A percentile compares a stretch with the other conserved stretches of the same genome.
These are phyloP conservation scores for Penstemon newberryi DNA, from an alignment of 257 asterid genomes.

Conservation along the genomic window DNA sequence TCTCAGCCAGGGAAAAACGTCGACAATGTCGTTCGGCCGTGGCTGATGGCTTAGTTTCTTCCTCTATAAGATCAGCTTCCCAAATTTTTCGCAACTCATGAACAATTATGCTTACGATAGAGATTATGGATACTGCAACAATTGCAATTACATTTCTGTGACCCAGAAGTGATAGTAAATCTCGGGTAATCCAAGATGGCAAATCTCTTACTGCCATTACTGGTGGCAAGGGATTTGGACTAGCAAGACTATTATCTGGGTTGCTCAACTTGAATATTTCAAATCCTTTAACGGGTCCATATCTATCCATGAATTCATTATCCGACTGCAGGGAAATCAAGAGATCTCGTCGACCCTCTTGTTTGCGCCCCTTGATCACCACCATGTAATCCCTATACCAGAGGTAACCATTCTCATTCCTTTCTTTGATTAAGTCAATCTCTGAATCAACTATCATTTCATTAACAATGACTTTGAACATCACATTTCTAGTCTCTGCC, in stretches of 20 bases:
- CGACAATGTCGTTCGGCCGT: conserved; percentile 36
- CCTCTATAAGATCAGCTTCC: conserved; percentile 26
- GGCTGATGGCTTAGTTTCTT: conserved; percentile 27
- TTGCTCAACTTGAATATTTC: conserved; percentile 61
- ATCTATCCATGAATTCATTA: conserved; percentile 26
- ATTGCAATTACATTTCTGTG: conserved; percentile 34
- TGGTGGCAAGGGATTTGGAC: conserved; percentile 32
- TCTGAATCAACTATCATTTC: conserved; percentile 36
- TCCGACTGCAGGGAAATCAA: conserved; percentile 38
- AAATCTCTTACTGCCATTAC: not conserved
- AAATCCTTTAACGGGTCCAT: conserved; percentile 42
- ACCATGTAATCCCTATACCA: conserved; percentile 46
- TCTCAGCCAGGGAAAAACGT: conserved; percentile 44
- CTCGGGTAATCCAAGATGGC: conserved; percentile 2
- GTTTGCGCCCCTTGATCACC: conserved; percentile 45
- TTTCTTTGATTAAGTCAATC: conserved; percentile 37
- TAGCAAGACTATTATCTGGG: conserved; percentile 51
- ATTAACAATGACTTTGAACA: conserved; percentile 41
- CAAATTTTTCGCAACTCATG: conserved; percentile 30
- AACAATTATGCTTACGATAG: conserved; percentile 27
- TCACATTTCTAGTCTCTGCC: conserved; percentile 26
- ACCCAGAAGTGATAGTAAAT: conserved; percentile 5
- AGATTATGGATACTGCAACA: conserved; percentile 25
- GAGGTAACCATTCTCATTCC: conserved; percentile 25
- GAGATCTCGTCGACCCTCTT: conserved; percentile 39